Percentiles rank a stretch among this genome's conserved stretches.
Evolutionary conservation across 2,329 filamentous ascomycete genomes (phyloP).

Genomic region (Aspergillus aculeatinus): DNA sequence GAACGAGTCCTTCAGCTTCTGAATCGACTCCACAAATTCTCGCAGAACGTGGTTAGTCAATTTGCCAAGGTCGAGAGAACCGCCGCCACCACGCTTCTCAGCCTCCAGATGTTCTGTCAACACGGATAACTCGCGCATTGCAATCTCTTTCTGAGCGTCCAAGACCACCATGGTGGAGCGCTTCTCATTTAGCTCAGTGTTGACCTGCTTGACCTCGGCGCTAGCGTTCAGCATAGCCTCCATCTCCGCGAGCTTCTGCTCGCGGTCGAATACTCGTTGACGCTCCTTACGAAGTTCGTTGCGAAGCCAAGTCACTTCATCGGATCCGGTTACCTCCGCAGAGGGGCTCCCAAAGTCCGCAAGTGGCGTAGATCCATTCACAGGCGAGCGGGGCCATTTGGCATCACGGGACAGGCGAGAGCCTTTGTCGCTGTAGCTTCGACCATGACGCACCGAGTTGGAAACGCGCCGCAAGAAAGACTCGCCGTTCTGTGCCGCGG

Average conservation of each 20-base stretch:
- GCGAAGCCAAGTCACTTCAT: constrained; percentile 65
- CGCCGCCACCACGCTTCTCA: constrained; percentile 78
- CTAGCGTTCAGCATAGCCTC: constrained; percentile 58
- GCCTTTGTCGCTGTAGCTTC: constrained; percentile 74
- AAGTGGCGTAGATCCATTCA: constrained; percentile 48
- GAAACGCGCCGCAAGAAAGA: constrained; percentile 86
- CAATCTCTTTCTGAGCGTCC: constrained; percentile 92
- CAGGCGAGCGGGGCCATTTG: constrained; percentile 69
- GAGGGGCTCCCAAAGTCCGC: constrained; percentile 72
- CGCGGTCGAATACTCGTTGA: constrained; percentile 79
- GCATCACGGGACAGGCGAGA: constrained; percentile 60
- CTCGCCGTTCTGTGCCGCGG: constrained; percentile 54
- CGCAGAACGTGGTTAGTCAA: constrained; percentile 62
- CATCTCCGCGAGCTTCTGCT: constrained; percentile 82
- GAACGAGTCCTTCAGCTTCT: constrained; percentile 77
- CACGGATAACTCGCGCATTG: constrained; percentile 86
- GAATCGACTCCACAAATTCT: constrained; percentile 62
- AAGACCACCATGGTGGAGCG: constrained; percentile 92
- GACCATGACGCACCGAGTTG: constrained; percentile 88
- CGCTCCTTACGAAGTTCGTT: constrained; percentile 80
- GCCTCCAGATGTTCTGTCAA: constrained; percentile 84
- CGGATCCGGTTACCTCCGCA: constrained; percentile 47
- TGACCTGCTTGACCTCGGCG: constrained; percentile 69
- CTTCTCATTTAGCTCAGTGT: constrained; percentile 87
- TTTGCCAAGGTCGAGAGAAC: constrained; percentile 74